Evolutionary conservation across 1,284 basidiomycete species (phyloP).

Genomic region (Stereum hirsutum): DNA sequence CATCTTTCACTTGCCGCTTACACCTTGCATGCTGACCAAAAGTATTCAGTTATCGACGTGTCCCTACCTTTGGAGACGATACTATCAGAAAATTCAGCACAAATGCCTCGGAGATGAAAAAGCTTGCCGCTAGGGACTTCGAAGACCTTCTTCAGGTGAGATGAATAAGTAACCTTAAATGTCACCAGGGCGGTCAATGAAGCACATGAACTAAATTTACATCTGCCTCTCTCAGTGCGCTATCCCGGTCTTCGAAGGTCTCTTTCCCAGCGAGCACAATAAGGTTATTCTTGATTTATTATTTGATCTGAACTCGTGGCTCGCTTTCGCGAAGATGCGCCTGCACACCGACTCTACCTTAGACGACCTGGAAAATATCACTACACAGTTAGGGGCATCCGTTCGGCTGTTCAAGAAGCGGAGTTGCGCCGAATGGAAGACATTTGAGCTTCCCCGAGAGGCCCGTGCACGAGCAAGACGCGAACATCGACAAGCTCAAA

Average conservation of each 20-base stretch:
- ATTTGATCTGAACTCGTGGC: slow-evolving; percentile 16
- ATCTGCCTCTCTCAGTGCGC: no score
- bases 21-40: no score
- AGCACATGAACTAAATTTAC: no score
- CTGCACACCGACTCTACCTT: slow-evolving; percentile 19
- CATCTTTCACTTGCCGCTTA: no score
- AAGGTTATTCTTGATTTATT: slow-evolving; percentile 13
- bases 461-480: not conserved
- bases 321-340: slow-evolving; percentile 20
- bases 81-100: slow-evolving; percentile 17
- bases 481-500: no score
- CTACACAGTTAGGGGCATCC: slow-evolving; percentile 9
- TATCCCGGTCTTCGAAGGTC: slow-evolving; percentile 20
- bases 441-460: not conserved
- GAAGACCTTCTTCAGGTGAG: slow-evolving; percentile 21
- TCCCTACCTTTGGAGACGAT: slow-evolving; percentile 18
- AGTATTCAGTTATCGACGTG: not conserved
- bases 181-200: not conserved
- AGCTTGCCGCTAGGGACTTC: slow-evolving; percentile 20
- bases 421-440: slow-evolving; percentile 7
- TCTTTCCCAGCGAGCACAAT: slow-evolving; percentile 16
- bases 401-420: slow-evolving; percentile 11
- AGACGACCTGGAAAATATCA: slow-evolving; percentile 9
- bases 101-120: slow-evolving; percentile 18
- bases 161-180: not conserved